Percentiles rank a stretch among this genome's conserved stretches.
phyloP scores from a whole-genome alignment of 177 flowering plant species.

The Vitis hybrid region DNA sequence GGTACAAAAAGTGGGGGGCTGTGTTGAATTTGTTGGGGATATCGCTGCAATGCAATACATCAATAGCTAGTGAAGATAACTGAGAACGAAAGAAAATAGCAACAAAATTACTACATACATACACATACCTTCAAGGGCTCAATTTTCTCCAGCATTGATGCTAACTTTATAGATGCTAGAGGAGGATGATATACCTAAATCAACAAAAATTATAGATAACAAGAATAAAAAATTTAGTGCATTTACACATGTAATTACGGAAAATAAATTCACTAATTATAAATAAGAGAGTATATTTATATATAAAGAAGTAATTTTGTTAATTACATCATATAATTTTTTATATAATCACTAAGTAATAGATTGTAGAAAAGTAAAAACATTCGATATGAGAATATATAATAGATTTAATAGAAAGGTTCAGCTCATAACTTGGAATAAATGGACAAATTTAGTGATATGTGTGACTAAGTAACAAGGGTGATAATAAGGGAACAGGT shows the following conservation, averaged over 20 bases:
- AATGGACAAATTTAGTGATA: no score
- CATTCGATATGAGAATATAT: no score
- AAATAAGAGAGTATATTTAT: no score
- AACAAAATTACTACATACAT: background rate
- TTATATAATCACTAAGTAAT: no score
- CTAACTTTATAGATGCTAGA: constrained; percentile 48
- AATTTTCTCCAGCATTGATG: constrained; percentile 65
- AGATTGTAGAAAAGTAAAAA: no score
- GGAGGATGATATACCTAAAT: constrained; percentile 64
- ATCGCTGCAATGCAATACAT: background rate
- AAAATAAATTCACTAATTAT: background rate
- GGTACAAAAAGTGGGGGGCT: background rate
- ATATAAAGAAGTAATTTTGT: no score
- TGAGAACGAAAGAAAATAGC: background rate
- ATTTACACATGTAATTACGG: background rate
- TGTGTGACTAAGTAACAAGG: no score
- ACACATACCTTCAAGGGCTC: constrained; percentile 64
- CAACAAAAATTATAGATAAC: constrained; percentile 1
- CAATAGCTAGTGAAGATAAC: background rate
- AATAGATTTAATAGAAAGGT: no score
- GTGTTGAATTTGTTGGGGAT: background rate
- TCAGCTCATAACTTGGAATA: no score
- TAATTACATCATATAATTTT: no score
- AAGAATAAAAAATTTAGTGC: background rate
- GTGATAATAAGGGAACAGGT: no score